Evolutionary conservation across 331 rosid genomes (phyloP).

Genomic region (Phaseolus coccineus): DNA sequence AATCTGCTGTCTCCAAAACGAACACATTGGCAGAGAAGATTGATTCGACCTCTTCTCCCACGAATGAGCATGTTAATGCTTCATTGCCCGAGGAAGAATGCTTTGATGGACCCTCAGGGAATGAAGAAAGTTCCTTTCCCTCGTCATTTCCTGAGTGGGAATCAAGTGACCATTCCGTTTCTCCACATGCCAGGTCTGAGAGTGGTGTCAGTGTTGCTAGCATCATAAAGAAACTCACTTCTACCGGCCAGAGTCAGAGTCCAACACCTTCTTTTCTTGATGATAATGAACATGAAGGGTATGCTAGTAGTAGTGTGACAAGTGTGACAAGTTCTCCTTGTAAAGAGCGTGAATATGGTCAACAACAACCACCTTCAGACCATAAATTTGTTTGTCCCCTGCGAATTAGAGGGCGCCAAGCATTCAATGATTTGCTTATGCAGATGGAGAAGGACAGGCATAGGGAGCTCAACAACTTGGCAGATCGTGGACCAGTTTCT

Average conservation of each 20-base stretch:
- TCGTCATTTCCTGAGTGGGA: slow-evolving; percentile 56
- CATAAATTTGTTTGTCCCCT: slow-evolving; percentile 44
- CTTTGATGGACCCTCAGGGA: slow-evolving; percentile 33
- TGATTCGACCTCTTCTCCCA: background rate
- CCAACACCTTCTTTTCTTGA: slow-evolving; percentile 33
- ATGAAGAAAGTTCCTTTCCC: slow-evolving; percentile 13
- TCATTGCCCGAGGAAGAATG: slow-evolving; percentile 34
- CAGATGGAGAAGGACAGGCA: slow-evolving; percentile 69
- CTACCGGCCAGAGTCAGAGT: slow-evolving; percentile 28
- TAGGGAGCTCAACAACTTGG: slow-evolving; percentile 63
- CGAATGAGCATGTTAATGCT: slow-evolving; percentile 37
- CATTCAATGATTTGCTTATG: slow-evolving; percentile 70
- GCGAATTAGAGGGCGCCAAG: slow-evolving; percentile 77
- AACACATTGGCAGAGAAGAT: slow-evolving; percentile 35
- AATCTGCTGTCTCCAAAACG: slow-evolving; percentile 40
- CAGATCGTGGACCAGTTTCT: slow-evolving; percentile 69
- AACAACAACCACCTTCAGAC: slow-evolving; percentile 45
- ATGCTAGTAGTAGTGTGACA: slow-evolving; percentile 11
- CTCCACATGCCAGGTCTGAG: slow-evolving; percentile 46
- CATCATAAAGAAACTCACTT: slow-evolving; percentile 66
- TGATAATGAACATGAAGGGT: slow-evolving; percentile 55
- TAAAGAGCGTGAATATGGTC: slow-evolving; percentile 40
- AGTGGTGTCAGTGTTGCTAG: slow-evolving; percentile 73
- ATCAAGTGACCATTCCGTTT: slow-evolving; percentile 47
- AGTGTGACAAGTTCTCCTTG: slow-evolving; percentile 38